Base-by-base conservation (phyloP, 345 rosid genomes). In the Balakata baccata region DNA sequence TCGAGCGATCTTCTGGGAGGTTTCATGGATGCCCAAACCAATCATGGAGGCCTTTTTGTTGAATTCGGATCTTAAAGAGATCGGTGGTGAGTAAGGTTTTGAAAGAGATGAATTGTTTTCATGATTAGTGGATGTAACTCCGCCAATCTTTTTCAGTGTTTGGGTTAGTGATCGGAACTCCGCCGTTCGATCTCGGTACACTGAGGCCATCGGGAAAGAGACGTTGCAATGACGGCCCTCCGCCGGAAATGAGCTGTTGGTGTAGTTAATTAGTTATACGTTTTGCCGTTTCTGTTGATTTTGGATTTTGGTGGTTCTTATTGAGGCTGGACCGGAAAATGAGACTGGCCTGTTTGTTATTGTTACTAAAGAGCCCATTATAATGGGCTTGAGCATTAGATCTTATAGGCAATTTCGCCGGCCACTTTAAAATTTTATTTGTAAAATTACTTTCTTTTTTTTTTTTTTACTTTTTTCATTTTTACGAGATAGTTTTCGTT, bases 131-230 rank as follows among this genome's bases (percentile, higher is more conserved):
- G 84, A 69, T 17, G 85, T 23, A 75, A 75, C 51, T 67, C 90
- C 89, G 72, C 89, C 94, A 70, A 92, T 85, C 84, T 80, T 92
- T 83, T 80, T 87, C 76, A 94, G 78, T 0, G 95, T 87, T 66
- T 89, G 85, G 46, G 86, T 80, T 20, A 94, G 83, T 11, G 93
- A 89, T 75, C 84, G 84, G 81, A 94, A 92, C 90, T 94, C 97
- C 50, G 80, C 81, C 81, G 96, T 89, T 66, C 93, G 93, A 87
- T 94, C 98, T 39, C 97, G 69, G 80, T 66, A 89, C 6, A 88
- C 66, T 17, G 87, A 79, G 22, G 82, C 88, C 96, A 91, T 94
- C 12, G 0, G 68, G 51, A 17, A 22, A 37, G 20, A 11, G 20
- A 8, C 3, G 66, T 34, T 16, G 59, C 56, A 29, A 52, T 9